Percentiles rank a stretch among this genome's conserved stretches.
Evolutionary conservation across 257 asterid species (phyloP).

Genomic region (Jaltomata sinuosa): DNA sequence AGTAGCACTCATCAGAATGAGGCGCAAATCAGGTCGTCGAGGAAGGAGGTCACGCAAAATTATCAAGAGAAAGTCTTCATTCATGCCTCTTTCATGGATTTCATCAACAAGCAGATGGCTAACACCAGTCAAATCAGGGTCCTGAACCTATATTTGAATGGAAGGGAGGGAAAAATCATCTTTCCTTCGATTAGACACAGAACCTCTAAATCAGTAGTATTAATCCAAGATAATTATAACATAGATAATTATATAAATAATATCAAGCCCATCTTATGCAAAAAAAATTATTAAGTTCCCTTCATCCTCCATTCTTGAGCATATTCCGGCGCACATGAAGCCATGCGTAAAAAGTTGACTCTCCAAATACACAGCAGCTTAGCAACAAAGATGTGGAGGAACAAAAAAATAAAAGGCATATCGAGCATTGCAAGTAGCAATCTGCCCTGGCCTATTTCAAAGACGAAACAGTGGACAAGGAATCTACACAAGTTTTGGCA

Average conservation of each 20-base stretch:
- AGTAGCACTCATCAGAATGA: constrained; percentile 97
- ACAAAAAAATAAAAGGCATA: background rate
- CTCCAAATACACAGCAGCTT: background rate
- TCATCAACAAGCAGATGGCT: constrained; percentile 93
- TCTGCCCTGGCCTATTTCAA: background rate
- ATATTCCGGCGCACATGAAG: background rate
- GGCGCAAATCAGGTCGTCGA: constrained; percentile 85
- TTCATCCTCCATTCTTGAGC: background rate
- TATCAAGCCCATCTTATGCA: background rate
- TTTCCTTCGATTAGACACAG: background rate
- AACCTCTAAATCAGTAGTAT: background rate
- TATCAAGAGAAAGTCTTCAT: constrained; percentile 87
- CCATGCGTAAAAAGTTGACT: background rate
- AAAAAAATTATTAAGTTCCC: background rate
- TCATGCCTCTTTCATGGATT: constrained; percentile 97
- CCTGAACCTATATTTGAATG: constrained; percentile 48
- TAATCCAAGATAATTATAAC: background rate
- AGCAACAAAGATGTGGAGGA: background rate
- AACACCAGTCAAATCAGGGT: constrained; percentile 68
- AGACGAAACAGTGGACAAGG: background rate
- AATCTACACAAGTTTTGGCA: background rate
- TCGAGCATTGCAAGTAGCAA: background rate
- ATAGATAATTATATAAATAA: background rate
- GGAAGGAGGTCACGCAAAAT: constrained; percentile 85
- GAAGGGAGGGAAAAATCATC: constrained; percentile 6